Percentiles rank a stretch among this genome's conserved stretches.
phyloP scores from a whole-genome alignment of 1,284 basidiomycete species.

The Trichosporon coremiiforme region DNA sequence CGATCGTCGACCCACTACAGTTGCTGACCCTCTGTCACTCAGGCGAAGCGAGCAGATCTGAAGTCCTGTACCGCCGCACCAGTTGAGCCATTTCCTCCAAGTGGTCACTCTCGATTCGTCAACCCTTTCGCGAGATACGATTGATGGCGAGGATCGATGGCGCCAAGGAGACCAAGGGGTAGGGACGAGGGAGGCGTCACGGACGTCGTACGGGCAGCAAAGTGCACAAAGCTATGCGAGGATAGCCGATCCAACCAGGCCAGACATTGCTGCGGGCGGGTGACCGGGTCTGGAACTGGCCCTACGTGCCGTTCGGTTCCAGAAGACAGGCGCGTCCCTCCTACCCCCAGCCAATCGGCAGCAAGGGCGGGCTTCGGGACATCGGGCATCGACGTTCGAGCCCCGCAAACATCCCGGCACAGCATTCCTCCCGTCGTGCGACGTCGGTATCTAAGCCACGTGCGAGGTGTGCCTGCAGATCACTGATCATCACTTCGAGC shows the following conservation, averaged over 20 bases:
- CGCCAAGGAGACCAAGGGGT: neutral
- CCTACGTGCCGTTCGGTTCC: neutral
- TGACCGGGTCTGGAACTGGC: neutral
- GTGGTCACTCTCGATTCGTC: neutral
- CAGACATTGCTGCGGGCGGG: neutral
- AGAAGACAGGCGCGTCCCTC: neutral
- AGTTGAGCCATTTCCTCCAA: neutral
- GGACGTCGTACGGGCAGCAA: neutral
- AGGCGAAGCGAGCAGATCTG: neutral
- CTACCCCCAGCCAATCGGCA: neutral
- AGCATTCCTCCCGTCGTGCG: neutral
- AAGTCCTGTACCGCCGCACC: too few relatives aligned
- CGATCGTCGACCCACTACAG: neutral
- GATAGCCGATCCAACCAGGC: neutral
- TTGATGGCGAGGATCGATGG: too few relatives aligned
- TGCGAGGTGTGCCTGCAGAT: neutral
- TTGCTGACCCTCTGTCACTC: neutral
- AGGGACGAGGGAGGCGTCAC: neutral
- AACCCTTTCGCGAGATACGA: neutral
- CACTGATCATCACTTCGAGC: neutral
- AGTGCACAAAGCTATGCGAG: too few relatives aligned
- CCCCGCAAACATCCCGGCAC: neutral
- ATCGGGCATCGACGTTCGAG: neutral
- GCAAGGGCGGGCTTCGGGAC: neutral
- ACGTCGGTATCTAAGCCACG: slow-evolving; percentile 4